A percentile compares a stretch with the other conserved stretches of the same genome.
Conservation (phyloP, 164 flowering plant species). For the Nymphaea colorata region DNA sequence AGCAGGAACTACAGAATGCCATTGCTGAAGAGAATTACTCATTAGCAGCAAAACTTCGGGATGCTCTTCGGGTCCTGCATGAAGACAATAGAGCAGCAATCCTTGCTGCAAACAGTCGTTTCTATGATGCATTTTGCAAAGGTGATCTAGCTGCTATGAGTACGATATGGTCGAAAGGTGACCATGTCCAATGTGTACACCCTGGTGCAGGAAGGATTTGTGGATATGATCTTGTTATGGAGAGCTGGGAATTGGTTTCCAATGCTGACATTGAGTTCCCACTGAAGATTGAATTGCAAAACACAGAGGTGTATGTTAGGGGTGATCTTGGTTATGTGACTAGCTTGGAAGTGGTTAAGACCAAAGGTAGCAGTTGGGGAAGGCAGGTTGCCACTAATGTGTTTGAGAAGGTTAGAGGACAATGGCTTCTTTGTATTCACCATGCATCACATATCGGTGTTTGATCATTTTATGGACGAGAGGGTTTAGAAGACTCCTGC, state of each 20-base stretch:
- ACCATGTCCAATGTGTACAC: slow-evolving; percentile 42
- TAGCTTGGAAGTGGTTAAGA: slow-evolving; percentile 71
- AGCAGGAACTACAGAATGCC: slow-evolving; percentile 56
- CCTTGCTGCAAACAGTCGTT: slow-evolving; percentile 62
- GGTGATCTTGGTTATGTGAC: slow-evolving; percentile 80
- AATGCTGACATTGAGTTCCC: slow-evolving; percentile 78
- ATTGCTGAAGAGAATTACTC: slow-evolving; percentile 73
- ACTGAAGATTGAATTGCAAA: slow-evolving; percentile 57
- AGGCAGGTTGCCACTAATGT: slow-evolving; percentile 83
- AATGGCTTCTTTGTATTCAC: slow-evolving; percentile 78
- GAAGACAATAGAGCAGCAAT: slow-evolving; percentile 69
- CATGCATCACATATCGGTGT: slow-evolving; percentile 68
- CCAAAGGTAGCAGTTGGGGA: slow-evolving; percentile 93
- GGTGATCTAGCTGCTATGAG: slow-evolving; percentile 40
- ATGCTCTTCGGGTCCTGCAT: slow-evolving; percentile 49
- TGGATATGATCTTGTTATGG: slow-evolving; percentile 72
- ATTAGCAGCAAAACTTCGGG: slow-evolving; percentile 79
- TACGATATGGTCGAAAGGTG: slow-evolving; percentile 62
- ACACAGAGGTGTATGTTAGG: slow-evolving; percentile 57
- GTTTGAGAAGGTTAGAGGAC: slow-evolving; percentile 69
- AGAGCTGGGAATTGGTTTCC: slow-evolving; percentile 85
- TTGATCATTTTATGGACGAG: slow-evolving; percentile 12
- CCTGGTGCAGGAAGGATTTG: slow-evolving; percentile 25
- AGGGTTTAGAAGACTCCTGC: no score
- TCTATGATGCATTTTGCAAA: slow-evolving; percentile 61